A percentile compares a stretch with the other conserved stretches of the same genome.
Evolutionary conservation across 805 yeast species (phyloP).

Genomic region (Kodamaea sagamina): DNA sequence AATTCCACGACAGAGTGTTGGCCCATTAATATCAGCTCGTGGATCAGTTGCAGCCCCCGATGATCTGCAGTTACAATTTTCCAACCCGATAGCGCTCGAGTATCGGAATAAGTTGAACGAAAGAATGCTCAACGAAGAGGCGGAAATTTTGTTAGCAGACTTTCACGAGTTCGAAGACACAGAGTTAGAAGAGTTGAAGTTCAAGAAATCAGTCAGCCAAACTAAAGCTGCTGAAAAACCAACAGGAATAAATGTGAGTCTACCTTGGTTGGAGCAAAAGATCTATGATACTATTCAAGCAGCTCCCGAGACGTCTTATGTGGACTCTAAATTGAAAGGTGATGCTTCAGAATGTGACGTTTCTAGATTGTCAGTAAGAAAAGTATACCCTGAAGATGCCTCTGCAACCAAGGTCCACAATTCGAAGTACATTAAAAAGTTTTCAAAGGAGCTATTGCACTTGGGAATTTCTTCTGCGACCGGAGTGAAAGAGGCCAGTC

Average conservation of each 20-base stretch:
- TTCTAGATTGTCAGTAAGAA: conserved; percentile 25
- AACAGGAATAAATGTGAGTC: neutral
- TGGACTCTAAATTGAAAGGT: neutral
- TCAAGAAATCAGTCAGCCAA: neutral
- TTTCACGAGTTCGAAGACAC: conserved; percentile 23
- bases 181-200: conserved; percentile 28
- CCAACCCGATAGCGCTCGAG: neutral
- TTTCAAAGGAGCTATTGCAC: conserved; percentile 18
- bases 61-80: conserved; percentile 15
- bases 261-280: conserved; percentile 16
- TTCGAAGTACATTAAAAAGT: conserved; percentile 19
- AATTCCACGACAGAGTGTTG: conserved; percentile 29
- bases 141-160: conserved; percentile 15
- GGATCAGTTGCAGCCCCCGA: conserved; percentile 18
- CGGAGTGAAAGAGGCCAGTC: neutral
- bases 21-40: conserved; percentile 12
- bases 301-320: neutral
- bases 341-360: conserved; percentile 12
- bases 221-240: neutral
- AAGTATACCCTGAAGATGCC: conserved; percentile 20
- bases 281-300: conserved; percentile 8
- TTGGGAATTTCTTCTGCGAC: no score
- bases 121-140: neutral
- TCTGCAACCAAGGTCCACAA: conserved; percentile 20
- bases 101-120: conserved; percentile 15